Base-by-base conservation (phyloP, 2,329 filamentous ascomycete genomes). In the Nemania abortiva region DNA sequence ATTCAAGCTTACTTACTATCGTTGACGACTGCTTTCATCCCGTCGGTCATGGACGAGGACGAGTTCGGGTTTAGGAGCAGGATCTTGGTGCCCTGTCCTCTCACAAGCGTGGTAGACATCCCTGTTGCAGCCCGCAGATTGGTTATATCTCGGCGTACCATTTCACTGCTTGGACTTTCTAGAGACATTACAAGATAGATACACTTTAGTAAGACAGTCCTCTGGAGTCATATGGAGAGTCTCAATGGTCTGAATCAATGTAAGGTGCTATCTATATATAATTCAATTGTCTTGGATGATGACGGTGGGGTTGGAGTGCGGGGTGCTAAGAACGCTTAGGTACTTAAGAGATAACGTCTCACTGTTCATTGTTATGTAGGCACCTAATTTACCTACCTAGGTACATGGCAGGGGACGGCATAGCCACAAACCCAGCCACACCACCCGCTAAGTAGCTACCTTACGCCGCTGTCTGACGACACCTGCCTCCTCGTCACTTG, bases 11-110 rank as follows among this genome's bases (percentile, higher is more conserved):
- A 69, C 69, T 66, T 55, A 71, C 69, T 76, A 62, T 79, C 75
- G 52, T 82, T 79, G 66, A 90, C 82, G 57, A 85, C 82, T 55
- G 80, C 76, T 64, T 85, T 84, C 74, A 95, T 84, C 29, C 87
- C 88, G 6, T 88, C 82, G 11, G 92, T 95, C 92, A 95, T 95
- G 64, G 85, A 82, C 65, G 82, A 74, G 0, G 90, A 93, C 2
- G 91, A 94, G 81, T 96, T 96, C 39, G 93, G 92, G 76, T 96
- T 95, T 74, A 95, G 85, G 69, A 95, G 83, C 49, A 95, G 85
- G 70, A 95, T 89, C 70, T 79, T 85, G 71, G 80, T 81, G 29
- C 73, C 73, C 68, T 74, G 75, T 45, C 73, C 75, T 49, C 78
- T 75, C 20, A 79, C 70, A 27, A 77, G 67, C 15, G 71, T 70